Percentiles rank a stretch among this genome's conserved stretches.
These are phyloP conservation scores for Clonostachys rhizophaga DNA, from an alignment of 2,329 filamentous ascomycete species.

Conservation along the genomic window DNA sequence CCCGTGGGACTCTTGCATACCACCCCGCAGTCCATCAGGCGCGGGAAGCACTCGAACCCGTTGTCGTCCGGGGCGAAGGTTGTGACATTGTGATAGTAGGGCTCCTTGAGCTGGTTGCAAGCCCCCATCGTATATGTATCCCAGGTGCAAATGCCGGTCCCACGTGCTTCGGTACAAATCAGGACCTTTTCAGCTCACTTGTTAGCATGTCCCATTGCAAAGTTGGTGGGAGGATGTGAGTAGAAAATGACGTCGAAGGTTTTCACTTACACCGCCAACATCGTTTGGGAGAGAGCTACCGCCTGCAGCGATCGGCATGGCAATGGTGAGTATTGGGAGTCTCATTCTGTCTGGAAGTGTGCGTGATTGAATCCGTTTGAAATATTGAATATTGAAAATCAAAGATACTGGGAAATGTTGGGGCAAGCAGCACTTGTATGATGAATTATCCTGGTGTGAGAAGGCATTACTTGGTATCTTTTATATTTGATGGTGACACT, in stretches of 20 bases:
- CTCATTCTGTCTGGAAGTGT: no score
- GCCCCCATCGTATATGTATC: constrained; percentile 32
- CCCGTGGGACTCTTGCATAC: constrained; percentile 45
- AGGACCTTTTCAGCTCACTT: constrained; percentile 28
- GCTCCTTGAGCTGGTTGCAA: constrained; percentile 38
- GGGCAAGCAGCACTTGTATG: no score
- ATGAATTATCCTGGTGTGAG: no score
- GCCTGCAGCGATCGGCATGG: no score
- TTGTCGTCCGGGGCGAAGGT: constrained; percentile 49
- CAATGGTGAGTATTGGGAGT: no score
- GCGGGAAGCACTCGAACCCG: constrained; percentile 41
- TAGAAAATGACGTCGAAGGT: background rate
- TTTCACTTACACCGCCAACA: constrained; percentile 38
- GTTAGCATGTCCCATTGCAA: background rate
- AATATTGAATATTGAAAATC: no score
- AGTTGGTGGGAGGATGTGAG: background rate
- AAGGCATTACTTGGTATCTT: no score
- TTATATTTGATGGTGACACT: no score
- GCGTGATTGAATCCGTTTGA: no score
- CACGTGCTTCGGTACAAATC: constrained; percentile 44
- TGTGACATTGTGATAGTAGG: constrained; percentile 32
- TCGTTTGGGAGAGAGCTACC: constrained; percentile 14
- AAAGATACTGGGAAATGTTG: no score
- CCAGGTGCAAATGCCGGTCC: constrained; percentile 40
- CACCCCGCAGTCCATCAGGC: constrained; percentile 29